Conservation (phyloP, 345 rosid genomes). For the Cardiospermum halicacabum region DNA sequence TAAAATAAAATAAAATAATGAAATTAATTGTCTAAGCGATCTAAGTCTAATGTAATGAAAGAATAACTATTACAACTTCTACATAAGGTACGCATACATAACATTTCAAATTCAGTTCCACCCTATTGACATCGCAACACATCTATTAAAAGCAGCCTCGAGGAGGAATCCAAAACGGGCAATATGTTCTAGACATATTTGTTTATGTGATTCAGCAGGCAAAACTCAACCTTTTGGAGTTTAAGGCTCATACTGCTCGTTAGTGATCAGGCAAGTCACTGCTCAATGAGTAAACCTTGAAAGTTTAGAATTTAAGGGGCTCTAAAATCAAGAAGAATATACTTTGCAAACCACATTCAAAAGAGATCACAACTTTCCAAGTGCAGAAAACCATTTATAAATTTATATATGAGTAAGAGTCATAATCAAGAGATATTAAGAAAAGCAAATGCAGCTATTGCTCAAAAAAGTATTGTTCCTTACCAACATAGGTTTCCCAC, state of each 20-base stretch:
- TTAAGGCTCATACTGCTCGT: no score
- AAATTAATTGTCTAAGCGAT: not conserved
- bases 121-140: not conserved
- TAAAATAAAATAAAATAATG: no score
- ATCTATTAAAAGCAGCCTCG: not conserved
- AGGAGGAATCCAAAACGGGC: not conserved
- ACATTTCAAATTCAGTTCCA: constrained; percentile 1
- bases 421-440: not conserved
- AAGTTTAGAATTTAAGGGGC: not conserved
- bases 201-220: constrained; percentile 3
- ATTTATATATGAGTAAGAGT: not conserved
- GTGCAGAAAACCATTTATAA: not conserved
- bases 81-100: not conserved
- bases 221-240: not conserved
- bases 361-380: constrained; percentile 3
- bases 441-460: constrained; percentile 2
- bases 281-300: no score
- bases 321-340: not conserved
- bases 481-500: constrained; percentile 46
- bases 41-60: not conserved
- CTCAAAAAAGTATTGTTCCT: constrained; percentile 21
- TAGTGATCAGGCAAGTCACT: no score
- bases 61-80: not conserved
- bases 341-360: not conserved
- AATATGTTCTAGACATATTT: not conserved